Evolutionary conservation across 192 early-diverging fungal species (phyloP).

Genomic region (Entrophospora sp.): DNA sequence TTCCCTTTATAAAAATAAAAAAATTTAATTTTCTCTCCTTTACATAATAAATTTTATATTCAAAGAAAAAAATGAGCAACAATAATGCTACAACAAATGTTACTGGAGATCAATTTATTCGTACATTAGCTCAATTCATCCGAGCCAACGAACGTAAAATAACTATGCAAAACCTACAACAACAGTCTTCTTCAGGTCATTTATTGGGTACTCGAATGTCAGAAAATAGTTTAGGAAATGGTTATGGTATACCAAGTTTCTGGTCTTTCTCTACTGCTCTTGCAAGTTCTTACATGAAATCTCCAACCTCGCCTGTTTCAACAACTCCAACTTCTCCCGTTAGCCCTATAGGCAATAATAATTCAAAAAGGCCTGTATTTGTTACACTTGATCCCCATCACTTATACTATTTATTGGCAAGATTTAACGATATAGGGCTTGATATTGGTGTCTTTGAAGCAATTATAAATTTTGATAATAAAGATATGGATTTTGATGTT

Average conservation of each 20-base stretch:
- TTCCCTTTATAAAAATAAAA: too few relatives aligned
- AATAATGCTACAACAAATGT: constrained; percentile 20
- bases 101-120: constrained; percentile 44
- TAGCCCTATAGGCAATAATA: constrained; percentile 4
- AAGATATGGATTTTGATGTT: neutral
- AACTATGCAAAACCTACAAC: neutral
- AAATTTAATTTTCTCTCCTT: too few relatives aligned
- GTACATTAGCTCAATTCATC: constrained; percentile 45
- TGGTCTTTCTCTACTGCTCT: constrained; percentile 23
- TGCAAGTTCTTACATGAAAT: constrained; percentile 17
- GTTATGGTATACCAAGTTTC: constrained; percentile 15
- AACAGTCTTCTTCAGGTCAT: neutral
- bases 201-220: constrained; percentile 11
- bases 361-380: constrained; percentile 6
- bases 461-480: neutral
- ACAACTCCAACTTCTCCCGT: constrained; percentile 24
- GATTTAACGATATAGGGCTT: constrained; percentile 34
- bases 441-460: constrained; percentile 26
- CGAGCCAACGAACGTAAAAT: constrained; percentile 42
- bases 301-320: constrained; percentile 22
- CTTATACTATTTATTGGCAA: constrained; percentile 33
- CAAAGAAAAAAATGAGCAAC: too few relatives aligned
- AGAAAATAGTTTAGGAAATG: constrained; percentile 6
- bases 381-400: constrained; percentile 33
- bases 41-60: too few relatives aligned